A percentile compares a stretch with the other conserved stretches of the same genome.
phyloP scores from a whole-genome alignment of 176 grass and related monocot species.

The Phragmites australis region DNA sequence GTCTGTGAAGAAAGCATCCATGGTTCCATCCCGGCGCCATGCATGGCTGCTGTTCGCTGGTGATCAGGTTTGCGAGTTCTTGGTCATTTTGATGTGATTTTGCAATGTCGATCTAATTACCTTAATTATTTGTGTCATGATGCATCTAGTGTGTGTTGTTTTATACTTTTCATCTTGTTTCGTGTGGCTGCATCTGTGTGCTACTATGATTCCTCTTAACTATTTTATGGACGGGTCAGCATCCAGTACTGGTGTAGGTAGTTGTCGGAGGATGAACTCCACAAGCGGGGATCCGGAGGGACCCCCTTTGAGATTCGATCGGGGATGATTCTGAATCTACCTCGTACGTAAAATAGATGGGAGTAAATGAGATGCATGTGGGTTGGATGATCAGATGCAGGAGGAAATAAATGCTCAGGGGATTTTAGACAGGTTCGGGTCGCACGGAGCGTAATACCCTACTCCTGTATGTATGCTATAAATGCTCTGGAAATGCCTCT shows the following conservation, averaged over 20 bases:
- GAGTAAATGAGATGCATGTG: too few relatives aligned
- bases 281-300: too few relatives aligned
- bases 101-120: not conserved
- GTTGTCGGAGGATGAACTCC: too few relatives aligned
- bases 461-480: too few relatives aligned
- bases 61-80: constrained; percentile 61
- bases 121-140: not conserved
- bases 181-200: constrained; percentile 1
- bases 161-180: constrained; percentile 12
- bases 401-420: too few relatives aligned
- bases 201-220: not conserved
- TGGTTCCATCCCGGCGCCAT: constrained; percentile 45
- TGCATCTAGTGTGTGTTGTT: constrained; percentile 9
- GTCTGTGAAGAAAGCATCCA: constrained; percentile 45
- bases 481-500: too few relatives aligned
- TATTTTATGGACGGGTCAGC: not conserved
- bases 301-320: too few relatives aligned
- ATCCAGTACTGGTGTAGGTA: not conserved
- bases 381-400: too few relatives aligned
- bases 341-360: too few relatives aligned
- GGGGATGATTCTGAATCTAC: too few relatives aligned
- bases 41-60: constrained; percentile 78
- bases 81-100: constrained; percentile 35
- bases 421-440: too few relatives aligned
- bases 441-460: too few relatives aligned